phyloP scores from a whole-genome alignment of 768 basidiomycete species.

The Rhizopogon vinicolor region DNA sequence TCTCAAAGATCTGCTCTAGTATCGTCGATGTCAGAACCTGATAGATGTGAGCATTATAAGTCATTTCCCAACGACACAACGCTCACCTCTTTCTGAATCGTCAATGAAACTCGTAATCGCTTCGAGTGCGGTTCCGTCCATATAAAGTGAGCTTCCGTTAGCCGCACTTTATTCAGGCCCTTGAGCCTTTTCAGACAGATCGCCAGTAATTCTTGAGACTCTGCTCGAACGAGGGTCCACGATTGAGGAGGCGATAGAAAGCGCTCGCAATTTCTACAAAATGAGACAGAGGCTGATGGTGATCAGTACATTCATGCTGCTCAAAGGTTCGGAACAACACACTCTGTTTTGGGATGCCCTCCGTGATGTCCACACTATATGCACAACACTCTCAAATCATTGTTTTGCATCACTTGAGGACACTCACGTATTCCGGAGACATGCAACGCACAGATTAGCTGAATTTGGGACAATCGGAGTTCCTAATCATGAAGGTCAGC shows the following conservation, averaged over 20 bases:
- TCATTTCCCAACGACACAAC: no score
- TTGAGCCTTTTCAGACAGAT: slow-evolving; percentile 95
- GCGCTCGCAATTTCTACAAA: slow-evolving; percentile 94
- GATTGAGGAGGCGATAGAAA: slow-evolving; percentile 86
- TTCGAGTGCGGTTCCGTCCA: slow-evolving; percentile 99
- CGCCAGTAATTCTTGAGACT: slow-evolving; percentile 90
- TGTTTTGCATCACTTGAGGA: not conserved
- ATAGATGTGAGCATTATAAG: not conserved
- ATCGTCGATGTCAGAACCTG: slow-evolving; percentile 92
- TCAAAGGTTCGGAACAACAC: slow-evolving; percentile 9
- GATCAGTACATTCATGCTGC: not conserved
- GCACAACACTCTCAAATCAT: not conserved
- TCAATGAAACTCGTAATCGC: slow-evolving; percentile 85
- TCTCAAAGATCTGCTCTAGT: slow-evolving; percentile 95
- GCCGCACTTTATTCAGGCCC: slow-evolving; percentile 86
- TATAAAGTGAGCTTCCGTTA: slow-evolving; percentile 98
- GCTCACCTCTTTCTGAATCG: slow-evolving; percentile 95
- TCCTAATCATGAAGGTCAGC: slow-evolving; percentile 36
- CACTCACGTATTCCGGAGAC: slow-evolving; percentile 80
- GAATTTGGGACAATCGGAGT: slow-evolving; percentile 89
- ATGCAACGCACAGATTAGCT: slow-evolving; percentile 87
- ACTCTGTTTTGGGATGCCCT: slow-evolving; percentile 96
- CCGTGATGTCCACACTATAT: slow-evolving; percentile 88
- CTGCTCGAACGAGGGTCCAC: slow-evolving; percentile 84
- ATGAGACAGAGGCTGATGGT: slow-evolving; percentile 74